Evolutionary conservation across 2,329 filamentous ascomycete species (phyloP), one percentile per base, ranked within the genome.

Genomic region (Pyrenochaeta sp.): DNA sequence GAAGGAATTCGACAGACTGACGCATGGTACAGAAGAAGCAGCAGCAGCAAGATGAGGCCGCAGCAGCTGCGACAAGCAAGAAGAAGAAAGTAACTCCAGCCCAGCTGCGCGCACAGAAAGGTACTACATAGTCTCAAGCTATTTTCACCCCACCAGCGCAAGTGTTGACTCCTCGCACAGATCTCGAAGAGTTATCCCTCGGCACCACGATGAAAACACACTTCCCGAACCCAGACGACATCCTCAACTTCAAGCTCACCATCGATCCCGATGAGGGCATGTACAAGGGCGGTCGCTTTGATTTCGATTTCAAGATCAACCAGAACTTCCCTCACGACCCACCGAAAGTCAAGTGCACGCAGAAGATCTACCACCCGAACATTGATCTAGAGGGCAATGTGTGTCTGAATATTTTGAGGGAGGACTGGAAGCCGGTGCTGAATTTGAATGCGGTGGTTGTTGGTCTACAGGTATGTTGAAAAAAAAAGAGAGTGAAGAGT

Each of bases 41-140:
- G 64, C 74, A 77, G 83, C 92, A 97, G 83, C 92, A 97, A 80
- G 91, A 96, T 79, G 93, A 91, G 71, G 93, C 90, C 70, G 91
- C 93, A 70, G 92, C 91, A 53, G 88, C 87, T 39, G 86, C 82
- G 0, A 89, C 88, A 14, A 85, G 87, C 49, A 97, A 92, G 82
- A 98, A 97, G 86, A 98, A 97, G 86, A 98, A 97, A 83, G 93
- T 99, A 63, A 98, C 95, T 18, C 92, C 95, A 15, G 95, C 95
- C 49, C 93, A 98, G 79, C 82, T 98, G 60, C 90, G 95, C 56
- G 92, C 97, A 57, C 95, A 98, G 79, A 96, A 97, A 85, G 95
- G 94, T 96, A 79, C 49, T 1, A 14, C n/a, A 6, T 17, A 29
- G 17, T 15, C 18, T 14, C 20, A 15, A 17, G 23, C 17, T 44